A percentile compares a stretch with the other conserved stretches of the same genome.
Evolutionary conservation across 306 rosid species (phyloP).

Genomic region (Argentina anserina): DNA sequence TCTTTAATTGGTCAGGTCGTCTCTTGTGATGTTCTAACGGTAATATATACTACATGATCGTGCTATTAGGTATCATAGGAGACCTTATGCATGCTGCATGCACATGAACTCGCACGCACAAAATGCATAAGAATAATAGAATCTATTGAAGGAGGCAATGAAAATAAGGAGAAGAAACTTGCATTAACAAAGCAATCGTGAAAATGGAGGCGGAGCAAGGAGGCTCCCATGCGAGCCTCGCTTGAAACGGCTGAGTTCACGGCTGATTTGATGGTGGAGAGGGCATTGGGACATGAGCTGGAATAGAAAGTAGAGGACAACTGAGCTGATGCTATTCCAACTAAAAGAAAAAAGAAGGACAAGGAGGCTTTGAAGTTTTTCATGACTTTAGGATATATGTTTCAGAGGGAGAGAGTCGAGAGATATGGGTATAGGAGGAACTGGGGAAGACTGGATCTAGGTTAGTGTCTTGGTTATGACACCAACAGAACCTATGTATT

Average conservation of each 20-base stretch:
- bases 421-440: background rate
- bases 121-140: background rate
- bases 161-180: slow-evolving; percentile 28
- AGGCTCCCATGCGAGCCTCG: slow-evolving; percentile 80
- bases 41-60: background rate
- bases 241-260: slow-evolving; percentile 38
- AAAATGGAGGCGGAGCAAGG: slow-evolving; percentile 79
- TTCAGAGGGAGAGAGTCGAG: background rate
- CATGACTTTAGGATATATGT: background rate
- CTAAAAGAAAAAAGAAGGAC: slow-evolving; percentile 6
- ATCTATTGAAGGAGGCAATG: background rate
- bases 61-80: background rate
- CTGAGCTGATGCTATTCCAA: slow-evolving; percentile 39
- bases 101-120: background rate
- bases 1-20: background rate
- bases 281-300: slow-evolving; percentile 49
- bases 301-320: slow-evolving; percentile 50
- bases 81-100: background rate
- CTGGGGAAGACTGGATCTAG: background rate
- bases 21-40: background rate
- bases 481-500: background rate
- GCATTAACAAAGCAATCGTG: slow-evolving; percentile 86
- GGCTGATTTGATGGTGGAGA: slow-evolving; percentile 44
- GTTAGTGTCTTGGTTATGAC: background rate
- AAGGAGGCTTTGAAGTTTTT: background rate